Percentiles rank a stretch among this genome's conserved stretches.
These are phyloP conservation scores for Fusarium sp. DNA, from an alignment of 2,329 filamentous ascomycete genomes.

Conservation along the genomic window DNA sequence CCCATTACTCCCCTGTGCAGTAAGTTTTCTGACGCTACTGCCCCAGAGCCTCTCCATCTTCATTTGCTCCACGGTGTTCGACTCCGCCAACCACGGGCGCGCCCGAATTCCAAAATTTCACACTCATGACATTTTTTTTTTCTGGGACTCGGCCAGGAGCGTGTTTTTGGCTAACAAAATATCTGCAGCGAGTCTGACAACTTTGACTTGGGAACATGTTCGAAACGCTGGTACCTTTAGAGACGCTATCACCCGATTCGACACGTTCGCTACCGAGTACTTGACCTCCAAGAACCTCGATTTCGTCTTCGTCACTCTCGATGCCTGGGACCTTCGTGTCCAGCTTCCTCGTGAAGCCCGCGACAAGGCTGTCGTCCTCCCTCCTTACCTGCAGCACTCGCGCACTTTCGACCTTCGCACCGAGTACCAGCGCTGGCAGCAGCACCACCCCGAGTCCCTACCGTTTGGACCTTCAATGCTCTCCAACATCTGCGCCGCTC, in stretches of 20 bases:
- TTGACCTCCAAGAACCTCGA: constrained; percentile 90
- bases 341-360: constrained; percentile 97
- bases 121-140: not conserved
- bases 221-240: constrained; percentile 96
- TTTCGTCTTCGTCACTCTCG: constrained; percentile 97
- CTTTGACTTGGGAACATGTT: constrained; percentile 98
- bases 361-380: constrained; percentile 96
- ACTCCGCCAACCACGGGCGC: constrained; percentile 29
- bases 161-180: constrained; percentile 30
- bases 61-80: constrained; percentile 33
- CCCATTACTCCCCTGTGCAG: constrained; percentile 98
- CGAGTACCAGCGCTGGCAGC: constrained; percentile 98
- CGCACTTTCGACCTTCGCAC: constrained; percentile 96
- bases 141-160: constrained; percentile 4
- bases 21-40: constrained; percentile 66
- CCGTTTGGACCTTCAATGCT: constrained; percentile 96
- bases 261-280: constrained; percentile 92
- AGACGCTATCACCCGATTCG: constrained; percentile 95
- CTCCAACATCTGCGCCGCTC: constrained; percentile 96
- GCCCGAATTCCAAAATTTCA: constrained; percentile 19
- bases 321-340: constrained; percentile 97
- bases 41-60: constrained; percentile 34
- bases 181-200: constrained; percentile 87
- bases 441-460: constrained; percentile 96
- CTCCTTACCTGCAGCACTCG: constrained; percentile 96